Evolutionary conservation across 2,329 filamentous ascomycete species (phyloP).

Genomic region (Proliferodiscus dingleyae): DNA sequence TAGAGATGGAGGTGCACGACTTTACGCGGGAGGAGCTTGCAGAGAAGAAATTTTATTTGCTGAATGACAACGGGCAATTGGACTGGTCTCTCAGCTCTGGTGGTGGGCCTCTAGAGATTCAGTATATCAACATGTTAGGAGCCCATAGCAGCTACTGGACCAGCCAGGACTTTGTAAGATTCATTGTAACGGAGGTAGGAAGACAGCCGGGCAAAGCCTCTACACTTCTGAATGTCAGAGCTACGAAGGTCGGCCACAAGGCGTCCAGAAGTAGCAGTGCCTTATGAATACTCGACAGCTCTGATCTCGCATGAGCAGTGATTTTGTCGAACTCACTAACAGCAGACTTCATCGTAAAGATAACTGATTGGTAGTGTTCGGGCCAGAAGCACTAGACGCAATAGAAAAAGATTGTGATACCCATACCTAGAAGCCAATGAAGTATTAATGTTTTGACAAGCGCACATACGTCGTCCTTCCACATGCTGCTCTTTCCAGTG

Average conservation of each 20-base stretch:
- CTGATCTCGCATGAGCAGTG: too few relatives aligned
- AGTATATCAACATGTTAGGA: constrained; percentile 95
- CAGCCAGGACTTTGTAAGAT: constrained; percentile 78
- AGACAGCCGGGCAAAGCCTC: constrained; percentile 62
- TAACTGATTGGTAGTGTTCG: not conserved
- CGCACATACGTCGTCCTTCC: too few relatives aligned
- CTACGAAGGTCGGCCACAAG: constrained; percentile 42
- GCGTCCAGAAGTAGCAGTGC: not conserved
- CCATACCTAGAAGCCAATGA: constrained; percentile 6
- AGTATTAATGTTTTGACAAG: too few relatives aligned
- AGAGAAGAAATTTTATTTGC: constrained; percentile 77
- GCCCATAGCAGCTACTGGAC: constrained; percentile 95
- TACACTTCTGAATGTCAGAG: constrained; percentile 54
- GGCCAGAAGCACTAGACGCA: not conserved
- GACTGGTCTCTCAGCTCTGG: constrained; percentile 84
- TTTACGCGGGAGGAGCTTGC: constrained; percentile 90
- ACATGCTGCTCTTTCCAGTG: too few relatives aligned
- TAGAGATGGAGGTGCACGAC: constrained; percentile 95
- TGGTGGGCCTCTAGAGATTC: constrained; percentile 83
- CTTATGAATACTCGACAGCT: too few relatives aligned
- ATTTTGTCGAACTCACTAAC: not conserved
- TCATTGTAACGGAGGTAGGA: constrained; percentile 85
- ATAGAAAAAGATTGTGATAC: constrained; percentile 20
- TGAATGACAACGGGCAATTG: constrained; percentile 96
- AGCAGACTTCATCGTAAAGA: not conserved